phyloP scores from a whole-genome alignment of 306 rosid genomes.

The Cajanus cajan region DNA sequence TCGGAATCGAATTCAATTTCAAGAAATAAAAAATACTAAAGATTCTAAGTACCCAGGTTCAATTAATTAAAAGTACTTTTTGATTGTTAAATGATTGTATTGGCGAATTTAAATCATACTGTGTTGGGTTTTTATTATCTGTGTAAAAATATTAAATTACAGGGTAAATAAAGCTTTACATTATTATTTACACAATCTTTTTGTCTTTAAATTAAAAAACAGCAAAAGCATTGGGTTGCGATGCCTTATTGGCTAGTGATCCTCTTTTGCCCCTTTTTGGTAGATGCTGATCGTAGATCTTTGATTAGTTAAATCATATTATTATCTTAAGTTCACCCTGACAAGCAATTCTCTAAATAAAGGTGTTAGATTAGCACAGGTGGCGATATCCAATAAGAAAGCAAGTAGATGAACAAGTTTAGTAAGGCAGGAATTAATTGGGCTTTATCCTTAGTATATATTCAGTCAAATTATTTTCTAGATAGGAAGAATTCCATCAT shows the following conservation, averaged over 20 bases:
- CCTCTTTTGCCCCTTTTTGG: neutral
- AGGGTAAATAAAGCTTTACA: no score
- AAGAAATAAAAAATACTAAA: no score
- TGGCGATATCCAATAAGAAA: constrained; percentile 16
- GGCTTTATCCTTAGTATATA: constrained; percentile 18
- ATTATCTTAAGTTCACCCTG: neutral
- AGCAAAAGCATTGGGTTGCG: neutral
- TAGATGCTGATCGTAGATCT: neutral
- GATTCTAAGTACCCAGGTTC: neutral
- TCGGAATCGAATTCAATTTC: no score
- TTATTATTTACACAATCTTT: no score
- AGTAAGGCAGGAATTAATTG: constrained; percentile 11
- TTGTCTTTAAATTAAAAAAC: neutral
- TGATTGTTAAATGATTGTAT: neutral
- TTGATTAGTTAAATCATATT: neutral
- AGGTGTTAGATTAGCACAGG: neutral
- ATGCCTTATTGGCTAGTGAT: neutral
- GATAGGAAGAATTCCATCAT: neutral
- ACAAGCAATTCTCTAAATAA: constrained; percentile 13
- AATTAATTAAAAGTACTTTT: neutral
- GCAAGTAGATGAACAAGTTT: constrained; percentile 5
- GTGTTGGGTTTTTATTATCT: no score
- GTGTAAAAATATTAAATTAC: no score
- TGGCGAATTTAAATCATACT: neutral
- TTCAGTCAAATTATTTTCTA: neutral